Percentiles rank a stretch among this genome's conserved stretches.
These are phyloP conservation scores for Mariannaea elegans DNA, from an alignment of 2,329 filamentous ascomycete species.

Conservation along the genomic window DNA sequence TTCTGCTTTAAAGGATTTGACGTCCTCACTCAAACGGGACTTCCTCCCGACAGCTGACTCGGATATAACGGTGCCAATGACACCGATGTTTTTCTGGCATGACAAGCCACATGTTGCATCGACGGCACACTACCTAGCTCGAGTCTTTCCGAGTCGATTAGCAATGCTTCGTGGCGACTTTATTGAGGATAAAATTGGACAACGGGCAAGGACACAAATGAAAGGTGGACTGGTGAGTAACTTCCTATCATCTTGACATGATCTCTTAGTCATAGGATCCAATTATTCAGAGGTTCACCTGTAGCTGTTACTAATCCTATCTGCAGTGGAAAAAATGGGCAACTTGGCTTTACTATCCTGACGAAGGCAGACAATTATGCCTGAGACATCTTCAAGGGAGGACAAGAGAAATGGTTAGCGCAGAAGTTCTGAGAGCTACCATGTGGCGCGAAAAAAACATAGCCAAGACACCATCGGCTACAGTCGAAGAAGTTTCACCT, in stretches of 20 bases:
- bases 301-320: constrained; percentile 3
- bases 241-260: too few species aligned
- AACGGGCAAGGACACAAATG: constrained; percentile 64
- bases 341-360: constrained; percentile 64
- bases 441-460: constrained; percentile 25
- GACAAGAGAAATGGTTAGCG: constrained; percentile 54
- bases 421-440: constrained; percentile 27
- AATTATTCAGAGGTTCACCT: background rate
- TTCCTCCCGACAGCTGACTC: constrained; percentile 41
- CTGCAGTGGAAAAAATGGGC: constrained; percentile 60
- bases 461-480: background rate
- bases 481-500: background rate
- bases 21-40: constrained; percentile 51
- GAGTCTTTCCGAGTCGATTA: constrained; percentile 59
- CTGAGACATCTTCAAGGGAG: constrained; percentile 61
- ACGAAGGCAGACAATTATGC: constrained; percentile 55
- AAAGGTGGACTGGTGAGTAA: constrained; percentile 54
- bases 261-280: background rate
- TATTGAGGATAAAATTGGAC: constrained; percentile 65
- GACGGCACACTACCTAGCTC: constrained; percentile 57
- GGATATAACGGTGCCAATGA: constrained; percentile 52
- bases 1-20: constrained; percentile 52
- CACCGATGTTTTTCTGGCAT: constrained; percentile 67
- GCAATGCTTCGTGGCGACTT: constrained; percentile 62
- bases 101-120: constrained; percentile 65